Percentiles rank a stretch among this genome's conserved stretches.
Conservation (phyloP, 371 early-diverging fungal genomes). For the Basidiobolus meristosporus region DNA sequence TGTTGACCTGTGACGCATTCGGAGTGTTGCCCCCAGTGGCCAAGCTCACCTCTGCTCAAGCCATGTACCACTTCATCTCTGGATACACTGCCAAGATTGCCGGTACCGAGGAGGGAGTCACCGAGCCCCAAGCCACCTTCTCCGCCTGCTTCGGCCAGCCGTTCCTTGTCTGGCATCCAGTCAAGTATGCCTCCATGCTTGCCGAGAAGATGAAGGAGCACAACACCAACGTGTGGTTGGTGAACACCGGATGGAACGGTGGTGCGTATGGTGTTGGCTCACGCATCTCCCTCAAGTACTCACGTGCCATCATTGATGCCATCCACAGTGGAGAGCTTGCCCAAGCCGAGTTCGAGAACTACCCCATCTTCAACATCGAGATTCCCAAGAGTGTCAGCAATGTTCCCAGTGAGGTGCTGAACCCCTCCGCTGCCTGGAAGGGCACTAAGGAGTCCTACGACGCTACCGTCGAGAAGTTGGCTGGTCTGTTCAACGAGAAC, state of each 20-base stretch:
- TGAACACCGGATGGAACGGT: slow-evolving; percentile 98
- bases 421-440: slow-evolving; percentile 76
- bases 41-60: slow-evolving; percentile 76
- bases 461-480: slow-evolving; percentile 51
- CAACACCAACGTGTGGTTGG: slow-evolving; percentile 83
- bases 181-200: too few relatives aligned
- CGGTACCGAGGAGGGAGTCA: slow-evolving; percentile 93
- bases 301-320: slow-evolving; percentile 91
- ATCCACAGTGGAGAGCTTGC: slow-evolving; percentile 84
- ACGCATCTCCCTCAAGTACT: slow-evolving; percentile 89
- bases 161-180: slow-evolving; percentile 90
- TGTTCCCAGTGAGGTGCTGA: slow-evolving; percentile 71
- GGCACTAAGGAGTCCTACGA: slow-evolving; percentile 40
- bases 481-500: slow-evolving; percentile 69
- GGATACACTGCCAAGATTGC: slow-evolving; percentile 87
- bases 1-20: slow-evolving; percentile 95
- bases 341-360: slow-evolving; percentile 55
- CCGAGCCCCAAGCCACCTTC: slow-evolving; percentile 87
- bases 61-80: slow-evolving; percentile 95
- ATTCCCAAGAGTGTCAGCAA: slow-evolving; percentile 59
- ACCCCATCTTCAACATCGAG: slow-evolving; percentile 67
- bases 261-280: slow-evolving; percentile 78
- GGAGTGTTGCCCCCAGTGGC: slow-evolving; percentile 93
- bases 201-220: slow-evolving; percentile 82
- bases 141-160: slow-evolving; percentile 93